These are phyloP conservation scores for Cymbopogon flexuosus DNA, from an alignment of 202 grass and related monocot genomes.

Conservation along the genomic window DNA sequence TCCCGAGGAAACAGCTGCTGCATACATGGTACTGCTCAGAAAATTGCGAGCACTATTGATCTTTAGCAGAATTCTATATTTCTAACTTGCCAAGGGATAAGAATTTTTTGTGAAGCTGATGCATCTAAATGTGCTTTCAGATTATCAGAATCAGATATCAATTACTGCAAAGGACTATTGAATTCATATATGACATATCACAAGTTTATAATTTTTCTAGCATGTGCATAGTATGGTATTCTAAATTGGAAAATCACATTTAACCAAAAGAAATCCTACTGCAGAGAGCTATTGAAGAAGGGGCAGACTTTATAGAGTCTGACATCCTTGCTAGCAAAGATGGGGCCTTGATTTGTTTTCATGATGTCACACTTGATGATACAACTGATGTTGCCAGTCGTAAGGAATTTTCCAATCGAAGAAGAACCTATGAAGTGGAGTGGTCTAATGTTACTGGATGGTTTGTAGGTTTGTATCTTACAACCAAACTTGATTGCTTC, in stretches of 20 bases:
- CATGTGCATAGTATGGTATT: background rate
- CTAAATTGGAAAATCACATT: conserved; percentile 6
- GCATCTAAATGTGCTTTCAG: background rate
- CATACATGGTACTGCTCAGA: conserved; percentile 69
- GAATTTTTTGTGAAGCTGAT: background rate
- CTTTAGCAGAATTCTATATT: background rate
- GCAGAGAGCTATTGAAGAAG: conserved; percentile 72
- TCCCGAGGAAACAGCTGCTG: conserved; percentile 86
- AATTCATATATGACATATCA: background rate
- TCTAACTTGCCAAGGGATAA: conserved; percentile 9
- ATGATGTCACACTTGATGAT: conserved; percentile 72
- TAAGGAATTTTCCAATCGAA: conserved; percentile 54
- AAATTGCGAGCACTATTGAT: background rate
- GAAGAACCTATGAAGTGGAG: conserved; percentile 69
- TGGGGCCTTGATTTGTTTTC: conserved; percentile 67
- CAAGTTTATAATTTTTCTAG: conserved; percentile 9
- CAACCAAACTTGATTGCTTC: background rate
- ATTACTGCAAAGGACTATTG: background rate
- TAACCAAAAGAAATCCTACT: background rate
- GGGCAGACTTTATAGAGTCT: conserved; percentile 78
- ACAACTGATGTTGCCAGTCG: conserved; percentile 51
- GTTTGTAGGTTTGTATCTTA: conserved; percentile 58
- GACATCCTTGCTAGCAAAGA: conserved; percentile 79
- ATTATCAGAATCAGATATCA: background rate
- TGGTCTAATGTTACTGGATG: conserved; percentile 55